Evolutionary conservation across 345 rosid genomes (phyloP), one percentile per base, ranked within the genome.

Genomic region (Camelina sativa): DNA sequence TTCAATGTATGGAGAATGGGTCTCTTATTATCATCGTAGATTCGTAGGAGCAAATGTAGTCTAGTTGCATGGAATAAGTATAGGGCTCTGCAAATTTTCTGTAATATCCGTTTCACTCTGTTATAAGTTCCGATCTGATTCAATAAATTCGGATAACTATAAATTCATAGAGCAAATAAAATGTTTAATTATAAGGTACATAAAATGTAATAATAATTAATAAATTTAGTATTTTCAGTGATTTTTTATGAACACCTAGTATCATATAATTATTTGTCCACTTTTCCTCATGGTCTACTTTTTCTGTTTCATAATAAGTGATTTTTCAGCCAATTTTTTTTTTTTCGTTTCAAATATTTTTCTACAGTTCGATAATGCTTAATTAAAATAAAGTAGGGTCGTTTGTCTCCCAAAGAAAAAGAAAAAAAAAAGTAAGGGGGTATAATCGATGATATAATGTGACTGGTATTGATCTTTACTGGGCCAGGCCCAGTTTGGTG

Each of bases 401-500:
- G 30, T 28, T 28, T 28, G 30, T 28, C 30, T 28, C 30, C 30
- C 30, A 28, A 28, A 28, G 30, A 28, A 28, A 17, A 17, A n/a
- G n/a, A 25, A 3, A 28, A 0, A 28, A 28, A 28, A 28, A 3
- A 28, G 30, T 28, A 28, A 28, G 4, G 30, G 30, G 5, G 8
- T 15, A 44, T 13, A 41, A 41, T 11, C 4, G 46, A 41, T 41
- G 12, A 43, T 43, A 43, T 13, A 5, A 9, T 9, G 41, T 58
- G 6, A 41, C n/a, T 4, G 47, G n/a, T 43, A 20, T 34, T 47
- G 43, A 23, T 37, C 23, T 16, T 20, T 13, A 15, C 38, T 41
- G 70, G 77, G 59, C 63, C 57, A 64, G 64, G 64, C 76, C 70
- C 62, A 63, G 4, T 60, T 61, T 55, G 22, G 64, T 63, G 57